Percentiles rank a stretch among this genome's conserved stretches.
Evolutionary conservation across 352 stramenopile genomes (phyloP).

Genomic region (Globisporangium polare): DNA sequence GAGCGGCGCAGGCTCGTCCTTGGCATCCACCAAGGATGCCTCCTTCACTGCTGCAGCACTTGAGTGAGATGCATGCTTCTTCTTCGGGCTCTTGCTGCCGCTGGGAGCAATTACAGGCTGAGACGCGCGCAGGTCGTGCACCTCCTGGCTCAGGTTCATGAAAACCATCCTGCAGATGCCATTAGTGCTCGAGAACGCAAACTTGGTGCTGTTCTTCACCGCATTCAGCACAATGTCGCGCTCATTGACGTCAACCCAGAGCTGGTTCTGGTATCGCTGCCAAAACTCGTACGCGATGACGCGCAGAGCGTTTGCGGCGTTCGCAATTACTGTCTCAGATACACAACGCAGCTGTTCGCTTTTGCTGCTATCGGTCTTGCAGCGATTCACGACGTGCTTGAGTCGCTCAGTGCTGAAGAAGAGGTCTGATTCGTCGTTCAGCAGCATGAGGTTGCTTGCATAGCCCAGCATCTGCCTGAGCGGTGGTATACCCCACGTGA

Average conservation of each 20-base stretch:
- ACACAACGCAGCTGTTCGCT: background rate
- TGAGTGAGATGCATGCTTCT: background rate
- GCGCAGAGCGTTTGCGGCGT: conserved; percentile 28
- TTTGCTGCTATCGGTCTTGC: background rate
- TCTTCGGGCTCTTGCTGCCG: conserved; percentile 9
- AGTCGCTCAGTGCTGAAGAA: conserved; percentile 42
- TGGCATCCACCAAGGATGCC: background rate
- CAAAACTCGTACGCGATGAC: conserved; percentile 57
- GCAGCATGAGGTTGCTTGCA: conserved; percentile 66
- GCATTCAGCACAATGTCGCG: conserved; percentile 42
- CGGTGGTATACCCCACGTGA: conserved; percentile 48
- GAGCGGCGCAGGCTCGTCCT: conserved; percentile 8
- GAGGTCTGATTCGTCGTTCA: conserved; percentile 52
- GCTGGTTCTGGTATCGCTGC: conserved; percentile 79
- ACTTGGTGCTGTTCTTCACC: conserved; percentile 57
- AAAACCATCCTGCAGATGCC: conserved; percentile 51
- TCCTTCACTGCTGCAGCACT: background rate
- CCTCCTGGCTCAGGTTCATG: conserved; percentile 54
- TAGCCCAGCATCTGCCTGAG: conserved; percentile 42
- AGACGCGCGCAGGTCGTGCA: conserved; percentile 27
- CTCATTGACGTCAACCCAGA: conserved; percentile 60
- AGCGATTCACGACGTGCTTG: background rate
- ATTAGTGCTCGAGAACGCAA: conserved; percentile 36
- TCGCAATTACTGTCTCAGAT: conserved; percentile 20
- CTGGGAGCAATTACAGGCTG: background rate